Base-by-base conservation (phyloP, 495 filamentous ascomycete genomes). In the Hyaloscypha finlandica region DNA sequence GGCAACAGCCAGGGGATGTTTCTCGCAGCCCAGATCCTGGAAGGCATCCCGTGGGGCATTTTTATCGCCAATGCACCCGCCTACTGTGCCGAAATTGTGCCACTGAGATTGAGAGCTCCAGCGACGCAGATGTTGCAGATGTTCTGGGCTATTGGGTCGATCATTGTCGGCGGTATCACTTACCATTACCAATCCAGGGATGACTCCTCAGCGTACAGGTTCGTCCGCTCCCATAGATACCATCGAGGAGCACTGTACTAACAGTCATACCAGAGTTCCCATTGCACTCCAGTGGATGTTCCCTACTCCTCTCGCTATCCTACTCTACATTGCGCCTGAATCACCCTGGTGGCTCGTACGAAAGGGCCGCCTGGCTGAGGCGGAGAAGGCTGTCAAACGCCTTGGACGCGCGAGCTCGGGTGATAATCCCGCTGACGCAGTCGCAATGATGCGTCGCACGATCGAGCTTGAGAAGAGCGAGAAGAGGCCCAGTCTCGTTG, bases 1-100 rank as follows among this genome's bases (percentile, higher is more conserved):
- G 79, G 81, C 4, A 78, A 81, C 20, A 77, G 75, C 56, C 61
- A 82, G 62, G 69, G 74, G 6, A 75, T 79, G 72, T 83, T 71
- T 77, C 74, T 70, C 66, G 74, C 80, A 20, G 84, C 82, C 55
- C 84, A 86, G 69, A 73, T 86, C 19, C 73, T 88, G 2, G 85
- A 86, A 63, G 90, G 90, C 64, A 85, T 93, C 65, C 89, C 90
- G 2, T 92, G 89, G 89, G 90, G 90, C 63, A 77, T 84, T 59
- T 88, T 84, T 75, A 79, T 81, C 61, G 83, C 83, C 33, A 77
- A 85, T 66, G 80, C 81, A 0, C 78, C 81, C 0, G 77, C 83
- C 1, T 86, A 87, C 70, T 78, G 77, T 37, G 16, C 35, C 30
- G 65, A 71, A 53, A 58, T 68, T 51, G 56, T 61, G 19, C 69